These are phyloP conservation scores for Kentomonas sorsogonicus DNA, from an alignment of 208 protist species.

Conservation along the genomic window DNA sequence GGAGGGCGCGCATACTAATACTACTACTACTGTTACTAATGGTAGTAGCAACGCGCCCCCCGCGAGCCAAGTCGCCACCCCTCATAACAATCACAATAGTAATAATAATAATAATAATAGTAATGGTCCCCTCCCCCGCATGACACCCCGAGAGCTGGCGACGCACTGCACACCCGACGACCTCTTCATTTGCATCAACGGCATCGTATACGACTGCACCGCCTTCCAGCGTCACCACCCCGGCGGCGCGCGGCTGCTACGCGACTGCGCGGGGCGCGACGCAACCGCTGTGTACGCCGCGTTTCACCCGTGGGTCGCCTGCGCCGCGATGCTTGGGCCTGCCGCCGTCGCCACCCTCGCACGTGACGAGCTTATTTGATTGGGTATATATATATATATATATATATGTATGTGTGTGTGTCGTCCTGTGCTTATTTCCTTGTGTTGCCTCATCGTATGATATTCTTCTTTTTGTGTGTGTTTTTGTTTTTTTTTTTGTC, in stretches of 20 bases:
- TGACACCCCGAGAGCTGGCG: not conserved
- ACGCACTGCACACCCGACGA: constrained; percentile 12
- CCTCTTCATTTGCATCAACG: constrained; percentile 40
- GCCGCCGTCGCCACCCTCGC: constrained; percentile 29
- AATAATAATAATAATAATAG: no score
- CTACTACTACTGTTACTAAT: no score
- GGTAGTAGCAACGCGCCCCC: no score
- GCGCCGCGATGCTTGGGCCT: constrained; percentile 29
- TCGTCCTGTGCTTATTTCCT: not conserved
- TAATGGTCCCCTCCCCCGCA: not conserved
- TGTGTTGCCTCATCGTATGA: not conserved
- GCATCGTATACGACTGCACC: constrained; percentile 48
- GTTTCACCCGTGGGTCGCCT: constrained; percentile 40
- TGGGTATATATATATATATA: constrained; percentile 4
- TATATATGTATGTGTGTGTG: not conserved
- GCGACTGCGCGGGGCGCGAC: constrained; percentile 33
- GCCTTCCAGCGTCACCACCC: constrained; percentile 46
- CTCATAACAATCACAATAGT: no score
- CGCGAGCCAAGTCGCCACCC: no score
- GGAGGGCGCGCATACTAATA: no score
- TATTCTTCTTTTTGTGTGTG: not conserved
- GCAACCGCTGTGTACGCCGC: constrained; percentile 34
- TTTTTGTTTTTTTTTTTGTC: not conserved
- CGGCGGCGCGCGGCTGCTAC: constrained; percentile 26
- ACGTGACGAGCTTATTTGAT: not conserved